Conservation (phyloP, 768 basidiomycete genomes). For the Panaeolus cyanescens region DNA sequence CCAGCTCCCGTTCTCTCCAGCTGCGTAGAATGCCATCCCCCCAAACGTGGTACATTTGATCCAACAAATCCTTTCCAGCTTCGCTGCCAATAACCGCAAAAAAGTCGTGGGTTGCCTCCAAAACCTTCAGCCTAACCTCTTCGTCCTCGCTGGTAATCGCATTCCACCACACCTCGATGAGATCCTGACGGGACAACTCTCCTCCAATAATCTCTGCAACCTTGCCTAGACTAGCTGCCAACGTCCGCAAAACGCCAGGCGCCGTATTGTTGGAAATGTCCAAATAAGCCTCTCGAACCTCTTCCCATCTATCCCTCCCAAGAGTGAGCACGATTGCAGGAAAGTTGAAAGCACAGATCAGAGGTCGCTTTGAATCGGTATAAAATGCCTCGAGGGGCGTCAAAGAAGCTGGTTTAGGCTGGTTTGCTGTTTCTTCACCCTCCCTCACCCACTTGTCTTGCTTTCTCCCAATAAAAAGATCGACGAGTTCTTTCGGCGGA, state of each 20-base stretch:
- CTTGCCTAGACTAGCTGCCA: slow-evolving; percentile 89
- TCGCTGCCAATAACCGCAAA: slow-evolving; percentile 51
- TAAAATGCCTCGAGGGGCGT: slow-evolving; percentile 45
- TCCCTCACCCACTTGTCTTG: slow-evolving; percentile 42
- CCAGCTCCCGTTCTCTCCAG: slow-evolving; percentile 83
- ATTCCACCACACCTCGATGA: slow-evolving; percentile 74
- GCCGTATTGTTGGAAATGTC: slow-evolving; percentile 61
- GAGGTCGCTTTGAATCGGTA: slow-evolving; percentile 69
- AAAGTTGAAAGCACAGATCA: slow-evolving; percentile 88
- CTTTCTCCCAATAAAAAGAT: slow-evolving; percentile 72
- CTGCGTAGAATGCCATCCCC: slow-evolving; percentile 55
- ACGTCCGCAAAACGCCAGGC: slow-evolving; percentile 69
- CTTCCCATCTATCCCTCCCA: slow-evolving; percentile 72
- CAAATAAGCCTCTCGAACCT: slow-evolving; percentile 69
- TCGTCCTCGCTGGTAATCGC: slow-evolving; percentile 58
- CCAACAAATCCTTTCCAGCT: slow-evolving; percentile 46
- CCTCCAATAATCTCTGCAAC: slow-evolving; percentile 83
- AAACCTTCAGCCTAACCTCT: slow-evolving; percentile 70
- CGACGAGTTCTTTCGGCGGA: slow-evolving; percentile 74
- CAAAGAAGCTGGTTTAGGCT: slow-evolving; percentile 10
- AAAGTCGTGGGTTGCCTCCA: slow-evolving; percentile 67
- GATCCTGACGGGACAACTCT: slow-evolving; percentile 63
- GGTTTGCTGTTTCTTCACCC: slow-evolving; percentile 27
- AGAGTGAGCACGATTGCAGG: slow-evolving; percentile 88
- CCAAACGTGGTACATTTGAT: slow-evolving; percentile 56